These are phyloP conservation scores for Penicillium sp. DNA, from an alignment of 2,329 filamentous ascomycete species.

Conservation along the genomic window DNA sequence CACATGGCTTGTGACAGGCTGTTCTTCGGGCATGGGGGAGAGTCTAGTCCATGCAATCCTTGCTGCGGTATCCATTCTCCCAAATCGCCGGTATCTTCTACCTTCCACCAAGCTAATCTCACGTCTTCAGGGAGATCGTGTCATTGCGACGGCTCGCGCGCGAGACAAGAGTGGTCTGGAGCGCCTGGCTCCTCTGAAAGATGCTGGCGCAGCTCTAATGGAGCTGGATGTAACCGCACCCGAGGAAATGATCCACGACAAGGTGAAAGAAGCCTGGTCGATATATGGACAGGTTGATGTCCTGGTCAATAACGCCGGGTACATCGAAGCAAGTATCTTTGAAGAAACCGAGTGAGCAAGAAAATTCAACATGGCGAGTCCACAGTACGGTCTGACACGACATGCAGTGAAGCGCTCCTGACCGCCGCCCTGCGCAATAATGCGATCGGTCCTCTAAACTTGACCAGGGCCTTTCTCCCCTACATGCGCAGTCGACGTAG, in stretches of 20 bases:
- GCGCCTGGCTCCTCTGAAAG: background rate
- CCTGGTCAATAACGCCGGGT: background rate
- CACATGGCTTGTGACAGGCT: constrained; percentile 4
- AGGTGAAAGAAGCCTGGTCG: background rate
- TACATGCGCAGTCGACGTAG: background rate
- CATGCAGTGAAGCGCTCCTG: background rate
- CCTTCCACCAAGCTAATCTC: background rate
- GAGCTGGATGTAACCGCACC: background rate
- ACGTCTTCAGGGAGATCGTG: background rate
- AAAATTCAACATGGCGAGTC: background rate
- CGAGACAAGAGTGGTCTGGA: background rate
- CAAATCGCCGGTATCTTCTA: background rate
- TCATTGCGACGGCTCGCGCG: constrained; percentile 1
- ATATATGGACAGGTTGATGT: constrained; percentile 1
- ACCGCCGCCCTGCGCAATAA: background rate
- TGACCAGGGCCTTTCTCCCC: background rate
- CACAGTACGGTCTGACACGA: background rate
- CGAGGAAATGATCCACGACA: background rate
- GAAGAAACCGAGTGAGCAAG: constrained; percentile 1
- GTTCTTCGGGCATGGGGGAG: constrained; percentile 1
- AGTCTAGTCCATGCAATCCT: constrained; percentile 1
- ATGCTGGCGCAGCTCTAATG: constrained; percentile 2
- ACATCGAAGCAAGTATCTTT: background rate
- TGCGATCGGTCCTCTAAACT: background rate
- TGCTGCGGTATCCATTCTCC: background rate